Evolutionary conservation across 106 monocot species (phyloP).

Genomic region (Agapanthus africanus): DNA sequence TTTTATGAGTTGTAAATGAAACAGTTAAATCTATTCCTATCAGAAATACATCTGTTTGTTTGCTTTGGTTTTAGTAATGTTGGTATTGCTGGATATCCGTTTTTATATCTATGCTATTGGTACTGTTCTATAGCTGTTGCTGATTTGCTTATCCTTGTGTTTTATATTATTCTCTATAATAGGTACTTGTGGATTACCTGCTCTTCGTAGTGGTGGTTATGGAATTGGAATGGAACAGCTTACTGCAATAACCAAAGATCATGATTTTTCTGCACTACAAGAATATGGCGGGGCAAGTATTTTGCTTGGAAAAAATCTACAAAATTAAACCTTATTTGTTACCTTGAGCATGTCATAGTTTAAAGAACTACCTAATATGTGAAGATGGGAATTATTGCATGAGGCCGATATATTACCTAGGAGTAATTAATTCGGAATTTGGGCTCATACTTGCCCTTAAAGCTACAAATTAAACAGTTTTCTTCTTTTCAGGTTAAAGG

Average conservation of each 20-base stretch:
- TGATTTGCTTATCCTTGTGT: background rate
- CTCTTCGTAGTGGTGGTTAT: conserved; percentile 28
- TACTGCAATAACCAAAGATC: conserved; percentile 72
- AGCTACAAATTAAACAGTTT: no score
- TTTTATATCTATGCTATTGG: background rate
- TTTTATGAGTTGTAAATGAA: background rate
- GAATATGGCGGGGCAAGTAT: conserved; percentile 66
- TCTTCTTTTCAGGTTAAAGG: conserved; percentile 42
- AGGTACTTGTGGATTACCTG: conserved; percentile 24
- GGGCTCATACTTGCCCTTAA: no score
- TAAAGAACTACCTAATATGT: no score
- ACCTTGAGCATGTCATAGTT: background rate
- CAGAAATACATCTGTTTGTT: background rate
- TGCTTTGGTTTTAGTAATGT: background rate
- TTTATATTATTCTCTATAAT: background rate
- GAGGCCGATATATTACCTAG: no score
- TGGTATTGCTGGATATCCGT: background rate
- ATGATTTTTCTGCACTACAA: conserved; percentile 59
- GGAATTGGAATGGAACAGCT: conserved; percentile 75
- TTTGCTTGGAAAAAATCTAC: background rate
- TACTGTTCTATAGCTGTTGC: background rate
- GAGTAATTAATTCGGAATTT: no score
- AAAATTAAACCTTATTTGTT: background rate
- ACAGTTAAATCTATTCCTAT: background rate
- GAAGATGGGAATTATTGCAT: no score